Percentiles rank a stretch among this genome's conserved stretches.
These are phyloP conservation scores for Acrocalymma vagum DNA, from an alignment of 2,329 filamentous ascomycete genomes.

Conservation along the genomic window DNA sequence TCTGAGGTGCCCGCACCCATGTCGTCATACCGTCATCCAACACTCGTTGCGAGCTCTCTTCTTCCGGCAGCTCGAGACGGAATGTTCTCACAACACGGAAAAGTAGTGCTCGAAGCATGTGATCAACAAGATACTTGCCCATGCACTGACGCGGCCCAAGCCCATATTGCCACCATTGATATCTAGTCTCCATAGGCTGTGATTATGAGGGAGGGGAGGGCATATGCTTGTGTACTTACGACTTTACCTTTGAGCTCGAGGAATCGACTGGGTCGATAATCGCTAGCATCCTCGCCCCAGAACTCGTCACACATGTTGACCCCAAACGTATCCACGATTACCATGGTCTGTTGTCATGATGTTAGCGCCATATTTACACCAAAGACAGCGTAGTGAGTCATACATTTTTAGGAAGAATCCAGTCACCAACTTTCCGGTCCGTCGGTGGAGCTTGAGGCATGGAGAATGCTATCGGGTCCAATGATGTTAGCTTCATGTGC, in stretches of 20 bases:
- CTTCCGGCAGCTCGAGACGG: not conserved
- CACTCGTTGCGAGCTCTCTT: too few relatives aligned
- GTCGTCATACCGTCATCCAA: too few relatives aligned
- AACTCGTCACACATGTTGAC: slow-evolving; percentile 51
- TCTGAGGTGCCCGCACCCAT: too few relatives aligned
- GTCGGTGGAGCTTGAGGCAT: slow-evolving; percentile 51
- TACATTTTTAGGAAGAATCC: slow-evolving; percentile 39
- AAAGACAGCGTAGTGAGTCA: too few relatives aligned
- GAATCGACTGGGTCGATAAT: slow-evolving; percentile 43
- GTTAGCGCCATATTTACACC: too few relatives aligned
- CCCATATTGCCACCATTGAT: slow-evolving; percentile 55
- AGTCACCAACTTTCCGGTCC: slow-evolving; percentile 22
- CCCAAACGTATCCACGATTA: slow-evolving; percentile 55
- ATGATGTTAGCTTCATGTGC: not conserved
- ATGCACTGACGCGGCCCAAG: slow-evolving; percentile 56
- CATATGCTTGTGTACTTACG: not conserved
- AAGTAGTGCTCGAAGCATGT: slow-evolving; percentile 8
- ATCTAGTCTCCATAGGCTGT: slow-evolving; percentile 30
- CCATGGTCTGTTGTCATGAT: too few relatives aligned
- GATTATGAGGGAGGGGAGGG: slow-evolving; percentile 1
- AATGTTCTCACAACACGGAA: not conserved
- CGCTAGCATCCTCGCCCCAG: slow-evolving; percentile 50
- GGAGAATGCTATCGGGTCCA: slow-evolving; percentile 45
- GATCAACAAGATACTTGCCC: slow-evolving; percentile 52
- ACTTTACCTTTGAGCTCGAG: slow-evolving; percentile 10